Conservation (phyloP, 2,329 filamentous ascomycete species). For the Monosporascus sp. region DNA sequence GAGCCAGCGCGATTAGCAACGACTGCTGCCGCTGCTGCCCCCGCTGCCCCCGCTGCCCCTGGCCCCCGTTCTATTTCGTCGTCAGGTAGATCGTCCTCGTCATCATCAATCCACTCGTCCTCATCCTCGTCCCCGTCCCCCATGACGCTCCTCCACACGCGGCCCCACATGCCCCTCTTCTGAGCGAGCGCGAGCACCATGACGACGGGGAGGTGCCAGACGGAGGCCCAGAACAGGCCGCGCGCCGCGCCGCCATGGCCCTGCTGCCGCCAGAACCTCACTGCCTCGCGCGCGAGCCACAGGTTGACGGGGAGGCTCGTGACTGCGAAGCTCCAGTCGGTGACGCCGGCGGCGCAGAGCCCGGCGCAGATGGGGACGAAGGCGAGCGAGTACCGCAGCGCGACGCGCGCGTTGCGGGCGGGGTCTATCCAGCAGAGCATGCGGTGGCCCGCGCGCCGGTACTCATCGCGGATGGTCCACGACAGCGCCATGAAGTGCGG, state of each 20-base stretch:
- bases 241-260: conserved; percentile 77
- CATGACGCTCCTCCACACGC: conserved; percentile 67
- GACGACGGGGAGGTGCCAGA: conserved; percentile 89
- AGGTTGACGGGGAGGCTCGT: conserved; percentile 78
- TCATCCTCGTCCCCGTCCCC: conserved; percentile 54
- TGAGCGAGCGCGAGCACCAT: conserved; percentile 86
- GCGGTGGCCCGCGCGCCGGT: conserved; percentile 62
- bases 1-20: not conserved
- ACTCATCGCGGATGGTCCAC: conserved; percentile 85
- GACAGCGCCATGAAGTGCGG: conserved; percentile 95
- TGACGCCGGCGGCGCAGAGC: conserved; percentile 73
- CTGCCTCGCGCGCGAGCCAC: conserved; percentile 79
- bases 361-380: conserved; percentile 84
- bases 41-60: not conserved
- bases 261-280: conserved; percentile 72
- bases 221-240: conserved; percentile 91
- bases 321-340: conserved; percentile 77
- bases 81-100: conserved; percentile 1
- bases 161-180: conserved; percentile 88
- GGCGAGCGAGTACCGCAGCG: conserved; percentile 75
- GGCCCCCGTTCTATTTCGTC: not conserved
- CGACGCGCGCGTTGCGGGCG: conserved; percentile 77
- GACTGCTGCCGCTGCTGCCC: not conserved
- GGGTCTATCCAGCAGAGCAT: conserved; percentile 88
- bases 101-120: conserved; percentile 26